Evolutionary conservation across 805 yeast genomes (phyloP).

Genomic region (Candida chauliodis): DNA sequence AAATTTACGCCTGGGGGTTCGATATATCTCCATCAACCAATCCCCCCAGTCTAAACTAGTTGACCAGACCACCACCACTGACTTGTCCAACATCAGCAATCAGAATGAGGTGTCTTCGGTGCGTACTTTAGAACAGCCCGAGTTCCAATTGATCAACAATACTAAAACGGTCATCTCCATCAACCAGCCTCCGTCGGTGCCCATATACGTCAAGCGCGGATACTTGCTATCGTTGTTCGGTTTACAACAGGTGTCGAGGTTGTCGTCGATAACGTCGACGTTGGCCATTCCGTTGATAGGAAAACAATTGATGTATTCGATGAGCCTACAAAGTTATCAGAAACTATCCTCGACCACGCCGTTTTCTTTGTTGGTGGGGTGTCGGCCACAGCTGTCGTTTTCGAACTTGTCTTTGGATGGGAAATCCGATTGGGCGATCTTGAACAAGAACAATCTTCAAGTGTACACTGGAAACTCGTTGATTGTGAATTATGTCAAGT

Average conservation of each 20-base stretch:
- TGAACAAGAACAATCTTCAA: conserved; percentile 46
- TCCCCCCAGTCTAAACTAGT: background rate
- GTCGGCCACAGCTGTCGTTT: conserved; percentile 37
- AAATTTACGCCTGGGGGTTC: no score
- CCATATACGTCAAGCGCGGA: conserved; percentile 46
- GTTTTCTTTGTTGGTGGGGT: conserved; percentile 40
- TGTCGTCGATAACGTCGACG: conserved; percentile 18
- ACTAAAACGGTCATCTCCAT: conserved; percentile 40
- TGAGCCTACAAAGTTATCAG: conserved; percentile 41
- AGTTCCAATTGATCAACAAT: conserved; percentile 18
- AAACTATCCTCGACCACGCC: conserved; percentile 47
- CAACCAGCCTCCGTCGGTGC: conserved; percentile 58
- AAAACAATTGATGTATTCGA: conserved; percentile 43
- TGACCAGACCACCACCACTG: conserved; percentile 9
- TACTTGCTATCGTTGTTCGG: conserved; percentile 49
- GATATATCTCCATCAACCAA: conserved; percentile 2
- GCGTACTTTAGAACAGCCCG: conserved; percentile 20
- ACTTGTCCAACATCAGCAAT: conserved; percentile 10
- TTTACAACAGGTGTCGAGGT: conserved; percentile 13
- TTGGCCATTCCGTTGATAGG: conserved; percentile 35
- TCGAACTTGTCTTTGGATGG: conserved; percentile 53
- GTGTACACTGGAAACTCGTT: conserved; percentile 54
- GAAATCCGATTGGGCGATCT: conserved; percentile 57
- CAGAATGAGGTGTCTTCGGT: conserved; percentile 14
- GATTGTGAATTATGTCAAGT: conserved; percentile 28